Conservation (phyloP, 225 moss, liverwort and hornwort genomes). For the Straminergon stramineum region DNA sequence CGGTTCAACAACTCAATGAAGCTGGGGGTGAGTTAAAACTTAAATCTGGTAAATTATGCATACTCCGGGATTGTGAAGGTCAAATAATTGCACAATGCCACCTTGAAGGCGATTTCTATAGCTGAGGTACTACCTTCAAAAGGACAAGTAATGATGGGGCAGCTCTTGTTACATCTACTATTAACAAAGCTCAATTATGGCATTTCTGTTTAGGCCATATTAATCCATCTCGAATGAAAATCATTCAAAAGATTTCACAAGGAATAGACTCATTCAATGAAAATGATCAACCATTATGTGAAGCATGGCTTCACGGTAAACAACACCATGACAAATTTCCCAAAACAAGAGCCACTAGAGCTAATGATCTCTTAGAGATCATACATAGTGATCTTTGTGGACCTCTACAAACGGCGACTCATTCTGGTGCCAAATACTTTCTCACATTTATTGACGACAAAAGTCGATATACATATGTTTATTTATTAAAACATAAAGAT, state of each 20-base stretch:
- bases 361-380: neutral
- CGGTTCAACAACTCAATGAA: neutral
- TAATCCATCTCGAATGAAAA: neutral
- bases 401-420: neutral
- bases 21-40: neutral
- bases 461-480: neutral
- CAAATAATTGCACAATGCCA: neutral
- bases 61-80: neutral
- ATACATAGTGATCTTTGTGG: neutral
- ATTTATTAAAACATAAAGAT: neutral
- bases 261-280: neutral
- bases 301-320: neutral
- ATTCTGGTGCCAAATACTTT: neutral
- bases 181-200: neutral
- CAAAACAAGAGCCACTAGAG: neutral
- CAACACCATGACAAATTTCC: neutral
- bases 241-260: neutral
- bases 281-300: neutral
- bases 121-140: neutral
- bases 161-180: neutral
- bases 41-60: neutral
- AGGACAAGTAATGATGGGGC: neutral
- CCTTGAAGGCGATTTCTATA: neutral
- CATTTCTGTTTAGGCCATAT: neutral
- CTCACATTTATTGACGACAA: neutral